Evolutionary conservation across 345 rosid genomes (phyloP).

Genomic region (Gossypium anomalum): DNA sequence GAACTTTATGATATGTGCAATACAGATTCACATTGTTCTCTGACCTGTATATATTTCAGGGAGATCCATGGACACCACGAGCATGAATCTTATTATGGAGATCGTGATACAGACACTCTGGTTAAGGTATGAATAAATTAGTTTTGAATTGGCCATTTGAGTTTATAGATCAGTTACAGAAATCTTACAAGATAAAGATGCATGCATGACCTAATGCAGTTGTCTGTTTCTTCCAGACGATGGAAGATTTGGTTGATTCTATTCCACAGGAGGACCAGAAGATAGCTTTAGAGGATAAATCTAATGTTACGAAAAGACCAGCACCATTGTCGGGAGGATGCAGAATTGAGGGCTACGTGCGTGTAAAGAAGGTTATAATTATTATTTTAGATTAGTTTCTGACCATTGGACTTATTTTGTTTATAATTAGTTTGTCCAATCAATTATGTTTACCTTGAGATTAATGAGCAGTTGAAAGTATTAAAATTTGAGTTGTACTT

Average conservation of each 20-base stretch:
- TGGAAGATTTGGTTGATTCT: slow-evolving; percentile 64
- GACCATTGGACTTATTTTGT: not conserved
- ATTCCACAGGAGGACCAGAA: slow-evolving; percentile 54
- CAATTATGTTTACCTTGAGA: not conserved
- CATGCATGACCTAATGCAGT: not conserved
- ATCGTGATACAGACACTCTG: slow-evolving; percentile 93
- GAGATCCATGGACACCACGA: slow-evolving; percentile 86
- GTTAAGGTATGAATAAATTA: slow-evolving; percentile 56
- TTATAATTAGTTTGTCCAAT: slow-evolving; percentile 1
- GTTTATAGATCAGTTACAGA: slow-evolving; percentile 2
- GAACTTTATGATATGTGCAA: not conserved
- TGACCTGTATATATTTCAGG: slow-evolving; percentile 39
- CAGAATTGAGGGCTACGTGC: slow-evolving; percentile 92
- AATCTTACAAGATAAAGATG: not conserved
- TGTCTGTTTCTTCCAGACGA: slow-evolving; percentile 46
- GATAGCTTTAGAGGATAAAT: slow-evolving; percentile 49
- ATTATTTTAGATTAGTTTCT: not conserved
- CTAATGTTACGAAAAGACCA: slow-evolving; percentile 53
- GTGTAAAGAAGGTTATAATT: slow-evolving; percentile 76
- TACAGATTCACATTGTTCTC: not conserved
- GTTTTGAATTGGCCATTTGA: slow-evolving; percentile 18
- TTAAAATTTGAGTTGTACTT: slow-evolving; percentile 13
- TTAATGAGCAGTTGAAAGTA: not conserved
- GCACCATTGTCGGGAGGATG: slow-evolving; percentile 94
- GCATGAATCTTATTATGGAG: slow-evolving; percentile 97